Evolutionary conservation across 2,329 filamentous ascomycete species (phyloP).

Genomic region (Penicillium sp.): DNA sequence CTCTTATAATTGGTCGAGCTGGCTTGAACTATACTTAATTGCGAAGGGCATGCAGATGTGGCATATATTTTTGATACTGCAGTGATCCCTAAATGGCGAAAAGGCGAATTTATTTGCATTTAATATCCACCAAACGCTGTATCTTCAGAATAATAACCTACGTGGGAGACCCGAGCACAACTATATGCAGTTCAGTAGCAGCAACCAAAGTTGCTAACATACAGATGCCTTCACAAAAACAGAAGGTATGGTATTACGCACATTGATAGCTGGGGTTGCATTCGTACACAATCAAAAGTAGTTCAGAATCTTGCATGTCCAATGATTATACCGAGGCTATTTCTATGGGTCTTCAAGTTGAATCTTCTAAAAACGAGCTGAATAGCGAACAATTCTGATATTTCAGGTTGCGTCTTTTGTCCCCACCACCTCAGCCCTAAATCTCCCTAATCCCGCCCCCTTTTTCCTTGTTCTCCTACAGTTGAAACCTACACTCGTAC

Average conservation of each 20-base stretch:
- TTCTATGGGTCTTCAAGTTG: neutral
- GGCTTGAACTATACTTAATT: neutral
- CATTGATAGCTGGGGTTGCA: neutral
- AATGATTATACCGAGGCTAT: neutral
- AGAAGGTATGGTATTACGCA: neutral
- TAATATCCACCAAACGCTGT: neutral
- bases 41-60: neutral
- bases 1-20: neutral
- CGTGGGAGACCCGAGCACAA: neutral
- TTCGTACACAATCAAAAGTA: neutral
- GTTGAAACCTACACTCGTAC: neutral
- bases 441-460: neutral
- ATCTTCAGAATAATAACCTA: neutral
- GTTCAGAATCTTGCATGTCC: too few species aligned
- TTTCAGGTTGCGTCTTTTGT: neutral
- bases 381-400: neutral
- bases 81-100: neutral
- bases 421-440: conserved; percentile 6
- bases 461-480: neutral
- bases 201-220: neutral
- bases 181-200: too few species aligned
- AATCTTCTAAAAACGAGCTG: neutral
- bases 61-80: neutral
- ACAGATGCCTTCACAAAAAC: too few species aligned
- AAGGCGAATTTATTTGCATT: neutral